These are phyloP conservation scores for Rhizopogon rudus DNA, from an alignment of 768 basidiomycete genomes.

Conservation along the genomic window DNA sequence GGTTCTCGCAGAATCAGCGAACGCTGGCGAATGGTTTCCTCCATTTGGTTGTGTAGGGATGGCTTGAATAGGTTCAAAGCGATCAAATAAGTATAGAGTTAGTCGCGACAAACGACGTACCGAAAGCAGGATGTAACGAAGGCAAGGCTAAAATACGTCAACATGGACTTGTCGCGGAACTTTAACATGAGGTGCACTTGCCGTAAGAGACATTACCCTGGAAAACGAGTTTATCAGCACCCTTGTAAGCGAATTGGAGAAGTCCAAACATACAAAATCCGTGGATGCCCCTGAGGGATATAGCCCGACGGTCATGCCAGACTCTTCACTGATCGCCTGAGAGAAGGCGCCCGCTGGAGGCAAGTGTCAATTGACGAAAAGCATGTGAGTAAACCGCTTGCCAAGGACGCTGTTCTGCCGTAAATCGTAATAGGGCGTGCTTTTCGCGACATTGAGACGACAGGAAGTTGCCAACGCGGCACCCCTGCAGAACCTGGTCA, in stretches of 20 bases:
- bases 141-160: slow-evolving; percentile 42
- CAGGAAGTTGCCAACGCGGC: slow-evolving; percentile 63
- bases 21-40: slow-evolving; percentile 73
- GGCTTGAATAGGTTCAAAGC: slow-evolving; percentile 32
- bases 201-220: slow-evolving; percentile 77
- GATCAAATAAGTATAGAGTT: slow-evolving; percentile 22
- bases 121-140: slow-evolving; percentile 57
- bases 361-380: slow-evolving; percentile 1
- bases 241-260: not conserved
- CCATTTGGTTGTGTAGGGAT: slow-evolving; percentile 69
- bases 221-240: slow-evolving; percentile 11
- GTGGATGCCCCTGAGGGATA: slow-evolving; percentile 56
- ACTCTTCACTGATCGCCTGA: slow-evolving; percentile 38
- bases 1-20: slow-evolving; percentile 54
- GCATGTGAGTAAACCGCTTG: slow-evolving; percentile 20
- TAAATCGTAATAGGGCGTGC: slow-evolving; percentile 48
- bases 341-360: slow-evolving; percentile 49
- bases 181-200: slow-evolving; percentile 24
- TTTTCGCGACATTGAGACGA: slow-evolving; percentile 39
- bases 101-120: slow-evolving; percentile 29
- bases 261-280: slow-evolving; percentile 59
- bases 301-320: slow-evolving; percentile 34
- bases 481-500: slow-evolving; percentile 39
- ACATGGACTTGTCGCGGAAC: slow-evolving; percentile 11
- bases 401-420: slow-evolving; percentile 55